Evolutionary conservation across 139 green algal species (phyloP), one percentile per base, ranked within the genome.

Genomic region (Diplosphaera chodatii): DNA sequence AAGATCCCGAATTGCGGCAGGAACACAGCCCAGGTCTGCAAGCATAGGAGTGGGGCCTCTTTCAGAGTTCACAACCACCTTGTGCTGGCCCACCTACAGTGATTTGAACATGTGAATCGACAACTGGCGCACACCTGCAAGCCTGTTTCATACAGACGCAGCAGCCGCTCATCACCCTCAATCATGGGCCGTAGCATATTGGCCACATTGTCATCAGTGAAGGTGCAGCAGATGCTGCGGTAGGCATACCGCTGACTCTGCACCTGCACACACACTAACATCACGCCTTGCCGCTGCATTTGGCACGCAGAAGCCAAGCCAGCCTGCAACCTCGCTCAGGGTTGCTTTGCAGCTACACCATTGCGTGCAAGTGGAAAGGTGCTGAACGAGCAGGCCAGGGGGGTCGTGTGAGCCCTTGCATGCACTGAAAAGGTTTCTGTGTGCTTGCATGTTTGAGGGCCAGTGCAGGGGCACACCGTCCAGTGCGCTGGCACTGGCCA

Each of bases 11-110:
- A 92, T 0, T 70, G 74, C 0, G 90, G 90, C 72, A 91, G 71
- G 40, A 91, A 83, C 4, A 91, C 71, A 0, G 90, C 90, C 90
- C 90, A 96, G 4, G 78, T 64, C 0, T 90, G 88, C 59, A 94
- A n/a, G n/a, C n/a, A n/a, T n/a, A n/a, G n/a, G n/a, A n/a, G n/a
- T n/a, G n/a, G n/a, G n/a, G n/a, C n/a, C n/a, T n/a, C n/a, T n/a
- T n/a, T n/a, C n/a, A n/a, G n/a, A n/a, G n/a, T n/a, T n/a, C n/a
- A n/a, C n/a, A n/a, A n/a, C n/a, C n/a, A n/a, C n/a, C n/a, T n/a
- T n/a, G n/a, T n/a, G n/a, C n/a, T n/a, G n/a, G n/a, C n/a, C n/a
- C n/a, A n/a, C n/a, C n/a, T n/a, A n/a, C n/a, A n/a, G n/a, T n/a
- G n/a, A n/a, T 78, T 87, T 64, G 93, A 87, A 55, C 56, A 28